Evolutionary conservation across 768 basidiomycete species (phyloP).

Genomic region (Lactifluus piperatus): DNA sequence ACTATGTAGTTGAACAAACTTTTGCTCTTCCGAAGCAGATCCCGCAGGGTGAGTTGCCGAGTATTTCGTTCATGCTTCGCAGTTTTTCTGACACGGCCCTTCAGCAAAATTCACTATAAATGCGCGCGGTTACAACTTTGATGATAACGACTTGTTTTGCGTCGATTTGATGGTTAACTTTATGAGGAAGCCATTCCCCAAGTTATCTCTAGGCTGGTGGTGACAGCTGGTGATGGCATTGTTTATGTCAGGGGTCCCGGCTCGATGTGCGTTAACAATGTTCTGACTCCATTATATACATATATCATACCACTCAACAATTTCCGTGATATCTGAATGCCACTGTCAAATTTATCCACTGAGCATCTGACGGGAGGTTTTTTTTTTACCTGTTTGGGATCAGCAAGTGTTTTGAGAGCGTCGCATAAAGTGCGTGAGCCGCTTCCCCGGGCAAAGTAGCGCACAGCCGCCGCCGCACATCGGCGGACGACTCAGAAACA

Average conservation of each 20-base stretch:
- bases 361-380: neutral
- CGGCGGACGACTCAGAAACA: neutral
- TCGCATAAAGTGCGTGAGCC: slow-evolving; percentile 3
- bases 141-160: slow-evolving; percentile 74
- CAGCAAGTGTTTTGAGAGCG: neutral
- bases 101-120: slow-evolving; percentile 78
- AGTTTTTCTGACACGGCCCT: slow-evolving; percentile 1
- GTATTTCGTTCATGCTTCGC: neutral
- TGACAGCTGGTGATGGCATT: neutral
- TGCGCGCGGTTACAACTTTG: slow-evolving; percentile 58
- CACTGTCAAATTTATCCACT: neutral
- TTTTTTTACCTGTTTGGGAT: neutral
- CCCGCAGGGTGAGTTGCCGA: slow-evolving; percentile 49
- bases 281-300: neutral
- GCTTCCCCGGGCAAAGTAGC: slow-evolving; percentile 9
- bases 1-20: slow-evolving; percentile 69
- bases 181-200: slow-evolving; percentile 33
- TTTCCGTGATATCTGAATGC: neutral
- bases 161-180: slow-evolving; percentile 76
- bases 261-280: slow-evolving; percentile 7
- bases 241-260: neutral
- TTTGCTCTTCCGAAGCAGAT: slow-evolving; percentile 89
- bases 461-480: slow-evolving; percentile 14
- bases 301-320: neutral
- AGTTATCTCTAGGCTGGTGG: slow-evolving; percentile 25